Evolutionary conservation across 169 alveolate species (phyloP).

Genomic region (Pseudocohnilembus persalinus): DNA sequence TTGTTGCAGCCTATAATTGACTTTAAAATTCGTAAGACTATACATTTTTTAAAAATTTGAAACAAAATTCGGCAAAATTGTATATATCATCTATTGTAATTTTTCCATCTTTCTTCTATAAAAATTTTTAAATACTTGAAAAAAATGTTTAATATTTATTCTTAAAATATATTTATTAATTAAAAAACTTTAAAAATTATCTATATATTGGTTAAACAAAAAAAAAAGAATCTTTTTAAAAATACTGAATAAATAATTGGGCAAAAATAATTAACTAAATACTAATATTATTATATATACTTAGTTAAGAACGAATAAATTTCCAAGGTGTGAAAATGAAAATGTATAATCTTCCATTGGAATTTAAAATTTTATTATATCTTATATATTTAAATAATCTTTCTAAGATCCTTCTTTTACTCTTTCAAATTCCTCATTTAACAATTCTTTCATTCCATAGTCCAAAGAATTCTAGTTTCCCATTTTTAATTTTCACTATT

Average conservation of each 20-base stretch:
- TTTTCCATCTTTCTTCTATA: not conserved
- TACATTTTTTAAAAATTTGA: not conserved
- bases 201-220: no score
- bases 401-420: not conserved
- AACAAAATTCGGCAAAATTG: not conserved
- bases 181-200: no score
- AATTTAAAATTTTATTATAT: no score
- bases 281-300: not conserved
- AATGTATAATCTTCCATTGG: not conserved
- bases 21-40: not conserved
- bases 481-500: not conserved
- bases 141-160: no score
- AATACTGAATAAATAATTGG: not conserved
- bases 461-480: not conserved
- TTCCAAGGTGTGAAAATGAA: not conserved
- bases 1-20: not conserved
- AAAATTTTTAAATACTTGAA: no score
- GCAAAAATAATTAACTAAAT: not conserved
- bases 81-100: not conserved
- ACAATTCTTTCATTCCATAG: not conserved
- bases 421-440: not conserved
- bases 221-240: no score
- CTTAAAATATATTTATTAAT: no score
- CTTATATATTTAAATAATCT: not conserved
- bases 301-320: not conserved